Evolutionary conservation across 2,329 filamentous ascomycete species (phyloP), one percentile per base, ranked within the genome.

Genomic region (Xylariaceae sp.): DNA sequence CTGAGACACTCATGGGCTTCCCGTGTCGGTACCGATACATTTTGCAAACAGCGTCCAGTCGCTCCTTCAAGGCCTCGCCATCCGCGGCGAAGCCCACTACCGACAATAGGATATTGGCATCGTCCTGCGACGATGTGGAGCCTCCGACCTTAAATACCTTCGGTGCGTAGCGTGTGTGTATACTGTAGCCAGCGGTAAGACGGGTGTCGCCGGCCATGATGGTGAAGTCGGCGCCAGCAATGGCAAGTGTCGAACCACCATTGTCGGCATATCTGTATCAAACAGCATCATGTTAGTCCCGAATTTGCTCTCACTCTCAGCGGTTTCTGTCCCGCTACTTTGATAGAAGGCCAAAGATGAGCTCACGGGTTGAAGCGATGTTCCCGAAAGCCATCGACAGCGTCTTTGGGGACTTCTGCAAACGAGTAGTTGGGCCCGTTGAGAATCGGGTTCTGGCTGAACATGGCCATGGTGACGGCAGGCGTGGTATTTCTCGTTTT

Each of bases 1-100:
- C 94, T 67, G 89, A 87, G 68, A 97, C 88, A 61, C 84, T 87
- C 87, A 99, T 99, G 62, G 89, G 85, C 79, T 97, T 99, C 73
- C 90, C 90, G 73, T 97, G 92, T 72, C 95, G 91, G 79, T 96
- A 96, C 68, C 88, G 89, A 83, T 97, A 97, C 87, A 97, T 95
- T 80, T 96, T 97, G 79, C 95, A 94, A 68, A 96, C 84, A 60
- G 89, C 86, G 71, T 97, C 92, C 61, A 97, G 83, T 61, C 90
- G 88, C 76, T 97, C 92, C 74, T 94, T 92, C 65, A 99, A 80
- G 37, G 94, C 92, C 67, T 91, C 85, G 57, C 94, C 94, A 72
- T 99, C 94, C 60, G 94, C 94, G 11, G 91, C 90, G 70, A 96
- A 99, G 46, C 94, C 94, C 43, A 96, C 92, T 0, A 99, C 92